Evolutionary conservation across 148 eudicot genomes (phyloP).

Genomic region (Chenopodium quinoa): DNA sequence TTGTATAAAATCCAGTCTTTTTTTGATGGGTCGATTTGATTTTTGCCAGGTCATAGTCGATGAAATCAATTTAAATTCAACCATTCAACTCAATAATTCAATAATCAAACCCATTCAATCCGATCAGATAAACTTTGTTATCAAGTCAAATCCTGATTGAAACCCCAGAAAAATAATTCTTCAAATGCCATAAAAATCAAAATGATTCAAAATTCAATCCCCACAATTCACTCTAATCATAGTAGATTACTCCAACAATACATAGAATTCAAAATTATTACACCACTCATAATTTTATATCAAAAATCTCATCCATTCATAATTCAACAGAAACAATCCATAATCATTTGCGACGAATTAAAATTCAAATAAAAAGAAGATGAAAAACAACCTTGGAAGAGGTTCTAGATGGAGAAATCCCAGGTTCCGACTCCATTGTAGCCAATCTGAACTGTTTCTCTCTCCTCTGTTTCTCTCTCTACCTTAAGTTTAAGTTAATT

Average conservation of each 20-base stretch:
- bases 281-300: neutral
- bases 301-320: neutral
- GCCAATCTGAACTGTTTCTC: constrained; percentile 5
- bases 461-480: neutral
- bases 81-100: neutral
- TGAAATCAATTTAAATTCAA: neutral
- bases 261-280: neutral
- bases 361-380: neutral
- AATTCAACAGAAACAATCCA: constrained; percentile 2
- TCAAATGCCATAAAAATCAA: neutral
- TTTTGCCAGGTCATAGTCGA: neutral
- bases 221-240: neutral
- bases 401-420: constrained; percentile 30
- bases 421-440: constrained; percentile 44
- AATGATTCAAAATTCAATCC: neutral
- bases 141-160: neutral
- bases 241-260: neutral
- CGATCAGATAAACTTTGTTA: neutral
- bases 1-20: no score
- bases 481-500: neutral
- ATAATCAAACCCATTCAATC: neutral
- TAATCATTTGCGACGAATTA: neutral
- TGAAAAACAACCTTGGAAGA: constrained; percentile 34
- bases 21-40: no score
- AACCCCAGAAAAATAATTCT: neutral